Base-by-base conservation (phyloP, 805 yeast genomes). In the Wickerhamomyces mucosus region DNA sequence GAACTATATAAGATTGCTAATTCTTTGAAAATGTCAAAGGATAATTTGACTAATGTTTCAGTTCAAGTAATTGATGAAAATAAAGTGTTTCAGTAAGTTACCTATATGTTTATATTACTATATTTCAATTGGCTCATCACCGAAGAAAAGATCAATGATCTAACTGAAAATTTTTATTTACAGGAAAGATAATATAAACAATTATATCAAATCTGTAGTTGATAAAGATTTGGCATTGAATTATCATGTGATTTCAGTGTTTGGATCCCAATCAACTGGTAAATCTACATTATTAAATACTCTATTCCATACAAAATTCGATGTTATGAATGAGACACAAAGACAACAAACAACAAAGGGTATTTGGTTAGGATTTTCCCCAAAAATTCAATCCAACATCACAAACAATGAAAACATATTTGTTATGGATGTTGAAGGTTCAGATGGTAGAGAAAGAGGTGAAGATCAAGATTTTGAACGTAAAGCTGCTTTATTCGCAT, bases 391-490 rank as follows among this genome's bases (percentile, higher is more conserved):
- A 23, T 39, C 54, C 0, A 22, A 33, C 2, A 38, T 34, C 5
- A 29, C 39, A 6, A 47, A 46, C 26, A 36, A 38, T 16, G 38
- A 43, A 6, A 65, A 74, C 40, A 63, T 85, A 9, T 68, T 84
- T 39, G 94, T 92, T 3, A 70, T 92, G 69, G 98, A 92, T 52
- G 97, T 92, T n/a, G 98, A 92, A 59, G 98, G 98, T 29, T 88
- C 96, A 1, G 98, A 92, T 59, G 97, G 98, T 29, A 71, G 96
- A 38, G 98, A 92, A 58, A 72, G 96, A 34, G 97, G 97, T 17
- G 98, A 92, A 48, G 97, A 92, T 56, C 96, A 92, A 57, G 98
- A 92, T 58, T 92, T 92, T 55, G 98, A 92, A 58, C 72, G 98
- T 36, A 92, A 92, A 46, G 88, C 96, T 2, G 97, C 97, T 0